Evolutionary conservation across 2,329 filamentous ascomycete species (phyloP).

Genomic region (Nemania sp.): DNA sequence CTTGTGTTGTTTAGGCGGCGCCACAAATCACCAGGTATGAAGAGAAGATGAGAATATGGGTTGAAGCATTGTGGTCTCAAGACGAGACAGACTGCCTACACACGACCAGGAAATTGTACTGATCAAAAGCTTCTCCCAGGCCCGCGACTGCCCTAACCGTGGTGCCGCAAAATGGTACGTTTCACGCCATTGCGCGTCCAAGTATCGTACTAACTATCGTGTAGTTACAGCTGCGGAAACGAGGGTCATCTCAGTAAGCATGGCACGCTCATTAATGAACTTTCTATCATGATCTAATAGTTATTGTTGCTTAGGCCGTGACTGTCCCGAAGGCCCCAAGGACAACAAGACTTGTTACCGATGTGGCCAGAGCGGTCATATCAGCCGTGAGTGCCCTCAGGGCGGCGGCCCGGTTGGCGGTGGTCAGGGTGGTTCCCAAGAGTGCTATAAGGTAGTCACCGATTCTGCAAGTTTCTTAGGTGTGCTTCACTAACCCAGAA

Average conservation of each 20-base stretch:
- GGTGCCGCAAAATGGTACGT: constrained; percentile 79
- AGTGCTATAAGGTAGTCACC: constrained; percentile 81
- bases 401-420: constrained; percentile 50
- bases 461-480: no score
- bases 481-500: constrained; percentile 3
- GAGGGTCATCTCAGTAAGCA: constrained; percentile 77
- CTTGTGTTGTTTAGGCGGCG: constrained; percentile 61
- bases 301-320: constrained; percentile 65
- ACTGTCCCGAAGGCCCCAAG: constrained; percentile 87
- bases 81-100: constrained; percentile 14
- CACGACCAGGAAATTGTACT: constrained; percentile 30
- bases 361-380: constrained; percentile 83
- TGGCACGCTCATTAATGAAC: constrained; percentile 27
- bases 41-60: constrained; percentile 29
- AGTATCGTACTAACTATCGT: constrained; percentile 29
- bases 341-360: constrained; percentile 80
- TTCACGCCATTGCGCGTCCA: background rate
- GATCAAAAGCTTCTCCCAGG: constrained; percentile 50
- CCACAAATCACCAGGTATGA: constrained; percentile 74
- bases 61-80: constrained; percentile 2
- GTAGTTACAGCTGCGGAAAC: constrained; percentile 47
- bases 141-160: constrained; percentile 84
- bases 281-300: constrained; percentile 24
- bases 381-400: constrained; percentile 82
- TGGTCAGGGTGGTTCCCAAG: constrained; percentile 51